Evolutionary conservation across 768 basidiomycete genomes (phyloP).

Genomic region (Porpolomopsis calyptriformis): DNA sequence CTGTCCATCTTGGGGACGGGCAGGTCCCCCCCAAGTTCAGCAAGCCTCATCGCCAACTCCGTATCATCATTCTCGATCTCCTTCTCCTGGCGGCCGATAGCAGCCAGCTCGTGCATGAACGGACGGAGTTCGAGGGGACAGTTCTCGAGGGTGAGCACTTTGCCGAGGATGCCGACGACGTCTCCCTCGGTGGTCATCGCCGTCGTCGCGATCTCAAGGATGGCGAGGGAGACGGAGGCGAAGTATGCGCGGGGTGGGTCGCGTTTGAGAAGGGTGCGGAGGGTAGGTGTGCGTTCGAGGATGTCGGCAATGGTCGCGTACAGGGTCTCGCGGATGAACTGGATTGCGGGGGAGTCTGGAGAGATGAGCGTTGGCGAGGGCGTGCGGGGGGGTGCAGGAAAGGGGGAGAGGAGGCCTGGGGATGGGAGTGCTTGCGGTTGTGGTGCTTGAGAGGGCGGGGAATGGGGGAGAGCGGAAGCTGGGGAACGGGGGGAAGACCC

Average conservation of each 20-base stretch:
- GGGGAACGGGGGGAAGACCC: constrained; percentile 59
- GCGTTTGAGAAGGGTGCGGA: constrained; percentile 43
- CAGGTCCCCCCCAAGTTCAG: constrained; percentile 26
- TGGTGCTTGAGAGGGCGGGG: constrained; percentile 18
- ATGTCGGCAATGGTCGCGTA: constrained; percentile 73
- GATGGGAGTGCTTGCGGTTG: constrained; percentile 18
- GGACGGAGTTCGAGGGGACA: constrained; percentile 56
- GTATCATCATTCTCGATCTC: constrained; percentile 47
- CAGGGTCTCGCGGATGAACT: constrained; percentile 76
- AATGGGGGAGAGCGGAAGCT: constrained; percentile 33
- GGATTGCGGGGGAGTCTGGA: constrained; percentile 51
- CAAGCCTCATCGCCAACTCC: constrained; percentile 33
- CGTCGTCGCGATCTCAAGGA: constrained; percentile 53
- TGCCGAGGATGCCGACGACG: constrained; percentile 49
- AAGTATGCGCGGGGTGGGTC: constrained; percentile 75
- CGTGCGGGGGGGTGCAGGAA: constrained; percentile 18
- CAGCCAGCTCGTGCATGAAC: constrained; percentile 57
- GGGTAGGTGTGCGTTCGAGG: constrained; percentile 42
- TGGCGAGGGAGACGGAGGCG: constrained; percentile 59
- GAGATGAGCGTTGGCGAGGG: constrained; percentile 32
- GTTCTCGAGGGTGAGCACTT: constrained; percentile 41
- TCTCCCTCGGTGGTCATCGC: constrained; percentile 39
- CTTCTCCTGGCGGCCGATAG: constrained; percentile 41
- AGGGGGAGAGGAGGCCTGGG: constrained; percentile 16
- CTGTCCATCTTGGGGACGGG: constrained; percentile 44